A percentile compares a stretch with the other conserved stretches of the same genome.
Evolutionary conservation across 306 rosid genomes (phyloP).

Genomic region (Casuarina glauca): DNA sequence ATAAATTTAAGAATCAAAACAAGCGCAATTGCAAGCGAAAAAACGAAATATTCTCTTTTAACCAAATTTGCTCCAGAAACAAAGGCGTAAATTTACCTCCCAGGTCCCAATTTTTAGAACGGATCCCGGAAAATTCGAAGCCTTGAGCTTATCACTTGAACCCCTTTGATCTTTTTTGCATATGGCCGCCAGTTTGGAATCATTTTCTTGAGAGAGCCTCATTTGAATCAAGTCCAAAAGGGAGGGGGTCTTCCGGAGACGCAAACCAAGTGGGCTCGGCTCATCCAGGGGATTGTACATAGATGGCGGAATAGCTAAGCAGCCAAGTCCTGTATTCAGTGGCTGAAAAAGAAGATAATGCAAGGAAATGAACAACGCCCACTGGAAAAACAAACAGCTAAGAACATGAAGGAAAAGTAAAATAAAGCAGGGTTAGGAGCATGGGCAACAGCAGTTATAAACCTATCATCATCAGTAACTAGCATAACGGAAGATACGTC

Average conservation of each 20-base stretch:
- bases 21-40: neutral
- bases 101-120: slow-evolving; percentile 69
- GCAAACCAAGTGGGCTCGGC: slow-evolving; percentile 87
- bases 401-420: neutral
- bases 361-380: neutral
- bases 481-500: neutral
- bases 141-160: slow-evolving; percentile 62
- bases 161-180: slow-evolving; percentile 52
- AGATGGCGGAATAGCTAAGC: slow-evolving; percentile 17
- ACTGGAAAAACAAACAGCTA: neutral
- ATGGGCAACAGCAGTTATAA: neutral
- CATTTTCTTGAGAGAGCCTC: slow-evolving; percentile 59
- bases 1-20: slow-evolving; percentile 10
- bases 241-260: slow-evolving; percentile 76
- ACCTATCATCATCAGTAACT: neutral
- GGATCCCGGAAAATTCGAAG: slow-evolving; percentile 74
- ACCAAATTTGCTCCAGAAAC: neutral
- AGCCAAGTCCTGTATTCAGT: slow-evolving; percentile 36
- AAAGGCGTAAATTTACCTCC: slow-evolving; percentile 49
- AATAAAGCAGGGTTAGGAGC: neutral
- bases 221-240: slow-evolving; percentile 84
- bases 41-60: neutral
- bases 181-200: slow-evolving; percentile 14
- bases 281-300: slow-evolving; percentile 61
- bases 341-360: slow-evolving; percentile 6